These are phyloP conservation scores for Russula sp. DNA, from an alignment of 768 basidiomycete genomes.

Conservation along the genomic window DNA sequence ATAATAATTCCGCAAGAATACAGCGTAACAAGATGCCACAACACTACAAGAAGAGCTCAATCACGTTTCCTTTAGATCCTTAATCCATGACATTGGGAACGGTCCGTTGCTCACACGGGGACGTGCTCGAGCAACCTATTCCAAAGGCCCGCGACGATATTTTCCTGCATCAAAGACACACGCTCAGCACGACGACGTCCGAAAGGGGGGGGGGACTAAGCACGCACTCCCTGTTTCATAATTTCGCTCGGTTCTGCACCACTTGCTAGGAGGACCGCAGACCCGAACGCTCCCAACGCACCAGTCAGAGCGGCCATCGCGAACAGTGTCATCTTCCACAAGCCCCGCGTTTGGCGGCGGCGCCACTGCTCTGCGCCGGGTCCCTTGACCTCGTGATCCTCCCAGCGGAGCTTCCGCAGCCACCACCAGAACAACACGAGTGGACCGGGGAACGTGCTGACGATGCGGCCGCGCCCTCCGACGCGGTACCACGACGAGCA, in stretches of 20 bases:
- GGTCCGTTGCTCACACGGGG: background rate
- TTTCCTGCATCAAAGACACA: background rate
- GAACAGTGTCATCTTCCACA: background rate
- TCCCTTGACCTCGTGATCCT: conserved; percentile 6
- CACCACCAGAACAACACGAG: conserved; percentile 17
- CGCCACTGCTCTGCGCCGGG: conserved; percentile 1
- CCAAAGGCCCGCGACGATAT: background rate
- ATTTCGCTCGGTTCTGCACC: background rate
- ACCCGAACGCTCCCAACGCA: background rate
- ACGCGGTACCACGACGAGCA: conserved; percentile 19
- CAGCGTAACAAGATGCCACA: no score
- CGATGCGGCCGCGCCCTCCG: conserved; percentile 6
- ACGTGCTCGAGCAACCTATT: background rate
- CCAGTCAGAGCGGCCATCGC: background rate
- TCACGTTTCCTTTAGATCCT: no score
- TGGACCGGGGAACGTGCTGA: conserved; percentile 14
- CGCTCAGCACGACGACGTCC: background rate
- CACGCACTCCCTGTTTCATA: background rate
- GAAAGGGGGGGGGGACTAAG: no score
- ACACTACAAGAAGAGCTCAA: no score
- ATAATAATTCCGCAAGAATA: no score
- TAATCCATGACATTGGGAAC: background rate
- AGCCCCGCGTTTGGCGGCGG: background rate
- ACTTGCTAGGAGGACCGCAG: background rate
- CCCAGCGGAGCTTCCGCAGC: conserved; percentile 10